phyloP scores from a whole-genome alignment of 495 filamentous ascomycete species.

The Aspergillus biplanus region DNA sequence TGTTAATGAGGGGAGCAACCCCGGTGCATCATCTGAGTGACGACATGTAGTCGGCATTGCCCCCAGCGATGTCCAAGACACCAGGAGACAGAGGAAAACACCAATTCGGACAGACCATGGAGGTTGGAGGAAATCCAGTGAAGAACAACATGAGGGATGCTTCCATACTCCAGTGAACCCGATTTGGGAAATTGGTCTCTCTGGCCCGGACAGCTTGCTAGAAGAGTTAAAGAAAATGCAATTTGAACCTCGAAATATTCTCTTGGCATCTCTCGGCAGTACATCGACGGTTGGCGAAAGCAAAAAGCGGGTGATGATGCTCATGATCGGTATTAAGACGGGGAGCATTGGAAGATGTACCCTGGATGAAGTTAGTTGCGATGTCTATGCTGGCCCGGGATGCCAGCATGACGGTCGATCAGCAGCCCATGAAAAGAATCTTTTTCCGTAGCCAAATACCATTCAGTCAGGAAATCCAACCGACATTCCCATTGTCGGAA shows the following conservation, averaged over 20 bases:
- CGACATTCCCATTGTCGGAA: not conserved
- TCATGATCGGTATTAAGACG: not conserved
- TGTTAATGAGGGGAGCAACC: not conserved
- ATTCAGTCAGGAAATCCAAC: not conserved
- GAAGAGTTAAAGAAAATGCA: too few relatives aligned
- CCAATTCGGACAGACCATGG: not conserved
- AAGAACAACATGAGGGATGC: too few relatives aligned
- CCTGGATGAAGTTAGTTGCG: not conserved
- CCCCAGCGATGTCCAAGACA: not conserved
- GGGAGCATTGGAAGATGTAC: not conserved
- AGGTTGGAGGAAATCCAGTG: too few relatives aligned
- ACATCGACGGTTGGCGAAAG: not conserved
- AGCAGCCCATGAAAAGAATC: not conserved
- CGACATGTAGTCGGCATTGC: not conserved
- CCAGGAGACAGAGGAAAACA: not conserved
- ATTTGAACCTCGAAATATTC: not conserved
- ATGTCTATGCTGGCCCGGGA: slow-evolving; percentile 5
- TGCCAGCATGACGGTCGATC: not conserved
- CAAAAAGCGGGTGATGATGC: not conserved
- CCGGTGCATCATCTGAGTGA: not conserved
- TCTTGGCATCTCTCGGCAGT: not conserved
- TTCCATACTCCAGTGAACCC: too few relatives aligned
- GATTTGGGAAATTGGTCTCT: too few relatives aligned
- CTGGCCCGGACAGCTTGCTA: too few relatives aligned
- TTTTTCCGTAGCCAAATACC: not conserved